Percentiles rank a stretch among this genome's conserved stretches.
Conservation (phyloP, 495 filamentous ascomycete genomes). For the Xylaria palmicola region DNA sequence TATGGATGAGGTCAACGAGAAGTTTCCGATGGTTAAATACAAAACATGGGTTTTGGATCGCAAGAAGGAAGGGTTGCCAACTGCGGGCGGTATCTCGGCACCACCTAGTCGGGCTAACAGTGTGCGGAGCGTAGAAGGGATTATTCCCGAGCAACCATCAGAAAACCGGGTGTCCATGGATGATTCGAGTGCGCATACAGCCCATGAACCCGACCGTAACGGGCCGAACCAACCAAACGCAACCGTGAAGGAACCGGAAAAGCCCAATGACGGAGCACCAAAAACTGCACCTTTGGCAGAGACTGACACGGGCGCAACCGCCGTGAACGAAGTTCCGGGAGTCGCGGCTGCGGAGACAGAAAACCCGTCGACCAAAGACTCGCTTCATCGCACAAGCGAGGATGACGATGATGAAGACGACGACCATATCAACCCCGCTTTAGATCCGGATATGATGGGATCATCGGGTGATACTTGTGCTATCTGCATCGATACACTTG, state of each 20-base stretch:
- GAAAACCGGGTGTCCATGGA: constrained; percentile 39
- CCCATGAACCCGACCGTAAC: neutral
- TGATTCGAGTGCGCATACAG: constrained; percentile 28
- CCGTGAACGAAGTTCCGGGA: neutral
- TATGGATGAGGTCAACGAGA: constrained; percentile 97
- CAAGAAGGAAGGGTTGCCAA: constrained; percentile 78
- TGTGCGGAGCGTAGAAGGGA: constrained; percentile 60
- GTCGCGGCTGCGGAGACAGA: constrained; percentile 12
- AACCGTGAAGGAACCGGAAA: constrained; percentile 18
- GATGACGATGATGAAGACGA: constrained; percentile 70
- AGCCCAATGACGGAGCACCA: constrained; percentile 14
- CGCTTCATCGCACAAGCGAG: constrained; percentile 8
- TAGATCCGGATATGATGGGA: constrained; percentile 77
- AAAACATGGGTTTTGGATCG: constrained; percentile 88
- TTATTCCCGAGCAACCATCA: constrained; percentile 40
- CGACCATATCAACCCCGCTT: constrained; percentile 77
- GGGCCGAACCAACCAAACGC: neutral
- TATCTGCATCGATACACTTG: constrained; percentile 90
- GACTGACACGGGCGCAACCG: constrained; percentile 5
- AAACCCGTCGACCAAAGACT: neutral
- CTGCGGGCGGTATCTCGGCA: constrained; percentile 79
- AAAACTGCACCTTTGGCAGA: neutral
- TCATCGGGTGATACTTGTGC: constrained; percentile 94
- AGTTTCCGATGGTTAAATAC: constrained; percentile 94
- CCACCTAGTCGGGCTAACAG: constrained; percentile 69